phyloP scores from a whole-genome alignment of 352 stramenopile species.

The Phytophthora megakarya region DNA sequence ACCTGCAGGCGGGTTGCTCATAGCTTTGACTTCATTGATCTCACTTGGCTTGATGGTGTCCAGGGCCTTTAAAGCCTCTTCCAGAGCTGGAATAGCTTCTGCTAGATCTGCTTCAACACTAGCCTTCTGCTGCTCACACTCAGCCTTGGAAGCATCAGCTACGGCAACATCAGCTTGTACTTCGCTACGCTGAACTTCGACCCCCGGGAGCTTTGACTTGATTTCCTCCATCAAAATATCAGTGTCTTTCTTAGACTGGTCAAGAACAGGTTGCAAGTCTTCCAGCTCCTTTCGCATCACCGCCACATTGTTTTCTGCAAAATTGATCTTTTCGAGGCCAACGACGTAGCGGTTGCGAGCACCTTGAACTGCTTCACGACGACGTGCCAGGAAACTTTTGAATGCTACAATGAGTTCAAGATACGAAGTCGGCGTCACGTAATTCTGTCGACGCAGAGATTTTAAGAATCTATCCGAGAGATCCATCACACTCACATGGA shows the following conservation, averaged over 20 bases:
- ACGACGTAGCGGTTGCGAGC: conserved; percentile 90
- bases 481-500: conserved; percentile 91
- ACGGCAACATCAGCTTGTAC: conserved; percentile 85
- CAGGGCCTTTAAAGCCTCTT: conserved; percentile 93
- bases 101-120: conserved; percentile 91
- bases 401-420: conserved; percentile 95
- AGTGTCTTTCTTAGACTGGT: conserved; percentile 92
- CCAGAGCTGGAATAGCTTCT: conserved; percentile 91
- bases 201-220: conserved; percentile 89
- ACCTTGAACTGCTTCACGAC: conserved; percentile 81
- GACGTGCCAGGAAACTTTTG: conserved; percentile 87
- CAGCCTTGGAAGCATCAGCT: conserved; percentile 80
- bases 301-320: conserved; percentile 92
- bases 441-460: conserved; percentile 90
- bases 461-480: conserved; percentile 87
- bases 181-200: conserved; percentile 79
- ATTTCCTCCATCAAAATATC: conserved; percentile 95
- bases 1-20: conserved; percentile 91
- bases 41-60: conserved; percentile 93
- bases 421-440: conserved; percentile 96
- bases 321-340: conserved; percentile 94
- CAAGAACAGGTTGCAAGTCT: conserved; percentile 93
- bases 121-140: conserved; percentile 90
- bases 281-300: conserved; percentile 95
- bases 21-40: conserved; percentile 94